Evolutionary conservation across 2,329 filamentous ascomycete species (phyloP).

Genomic region (Scedosporium boydii): DNA sequence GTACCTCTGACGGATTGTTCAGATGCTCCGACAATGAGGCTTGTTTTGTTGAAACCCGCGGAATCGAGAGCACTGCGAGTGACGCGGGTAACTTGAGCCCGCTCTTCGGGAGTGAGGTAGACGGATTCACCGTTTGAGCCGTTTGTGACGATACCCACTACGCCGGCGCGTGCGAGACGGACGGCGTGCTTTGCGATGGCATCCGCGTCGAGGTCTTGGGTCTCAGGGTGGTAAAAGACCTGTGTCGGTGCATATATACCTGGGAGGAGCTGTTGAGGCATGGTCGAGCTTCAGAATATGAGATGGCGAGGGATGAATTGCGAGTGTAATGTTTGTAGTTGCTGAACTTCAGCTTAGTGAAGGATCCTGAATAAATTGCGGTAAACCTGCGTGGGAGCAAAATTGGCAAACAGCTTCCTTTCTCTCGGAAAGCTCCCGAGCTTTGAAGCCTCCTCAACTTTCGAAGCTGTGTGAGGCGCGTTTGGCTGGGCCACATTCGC

Average conservation of each 20-base stretch:
- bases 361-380: no score
- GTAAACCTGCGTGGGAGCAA: no score
- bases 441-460: no score
- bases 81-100: conserved; percentile 8
- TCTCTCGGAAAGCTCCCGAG: no score
- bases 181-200: conserved; percentile 48
- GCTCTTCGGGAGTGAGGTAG: conserved; percentile 25
- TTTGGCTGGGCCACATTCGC: no score
- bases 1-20: conserved; percentile 13
- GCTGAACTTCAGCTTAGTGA: background rate
- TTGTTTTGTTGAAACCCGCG: conserved; percentile 44
- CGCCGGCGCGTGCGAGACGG: conserved; percentile 53
- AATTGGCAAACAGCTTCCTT: no score
- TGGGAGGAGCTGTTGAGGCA: conserved; percentile 37
- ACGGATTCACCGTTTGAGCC: conserved; percentile 63
- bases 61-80: conserved; percentile 36
- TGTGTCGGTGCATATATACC: conserved; percentile 60
- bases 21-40: conserved; percentile 11
- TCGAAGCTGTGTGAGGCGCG: no score
- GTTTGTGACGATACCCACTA: conserved; percentile 60
- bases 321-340: no score
- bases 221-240: conserved; percentile 51
- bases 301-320: background rate
- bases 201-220: conserved; percentile 51
- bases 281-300: conserved; percentile 1